Evolutionary conservation across 2,329 filamentous ascomycete species (phyloP).

Genomic region (Aureobasidium sp.): DNA sequence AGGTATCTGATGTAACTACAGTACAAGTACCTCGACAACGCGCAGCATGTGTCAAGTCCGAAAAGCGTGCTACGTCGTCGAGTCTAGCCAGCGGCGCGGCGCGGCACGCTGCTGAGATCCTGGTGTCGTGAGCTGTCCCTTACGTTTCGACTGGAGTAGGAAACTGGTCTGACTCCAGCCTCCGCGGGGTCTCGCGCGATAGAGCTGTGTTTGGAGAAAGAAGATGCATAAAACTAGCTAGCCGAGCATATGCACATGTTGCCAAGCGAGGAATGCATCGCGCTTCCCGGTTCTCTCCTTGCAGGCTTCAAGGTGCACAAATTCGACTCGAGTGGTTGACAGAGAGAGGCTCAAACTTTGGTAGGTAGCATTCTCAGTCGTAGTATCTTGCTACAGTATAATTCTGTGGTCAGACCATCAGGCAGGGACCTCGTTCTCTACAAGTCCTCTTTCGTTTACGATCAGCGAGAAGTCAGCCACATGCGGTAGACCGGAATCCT

Average conservation of each 20-base stretch:
- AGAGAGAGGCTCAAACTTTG: neutral
- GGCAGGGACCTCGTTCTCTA: neutral
- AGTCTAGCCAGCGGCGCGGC: neutral
- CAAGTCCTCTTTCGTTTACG: neutral
- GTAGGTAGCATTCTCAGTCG: neutral
- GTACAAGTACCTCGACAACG: neutral
- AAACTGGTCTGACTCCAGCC: neutral
- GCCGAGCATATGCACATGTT: neutral
- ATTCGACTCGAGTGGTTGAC: neutral
- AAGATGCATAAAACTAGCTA: neutral
- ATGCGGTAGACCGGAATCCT: conserved; percentile 7
- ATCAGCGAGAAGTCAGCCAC: neutral
- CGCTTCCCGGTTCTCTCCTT: neutral
- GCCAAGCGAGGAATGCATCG: neutral
- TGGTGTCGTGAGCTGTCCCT: neutral
- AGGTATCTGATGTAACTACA: conserved; percentile 1
- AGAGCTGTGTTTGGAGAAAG: neutral
- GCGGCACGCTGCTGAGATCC: neutral
- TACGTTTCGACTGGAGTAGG: neutral
- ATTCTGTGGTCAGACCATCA: neutral
- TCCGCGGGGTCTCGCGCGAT: conserved; percentile 4
- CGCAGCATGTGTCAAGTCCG: neutral
- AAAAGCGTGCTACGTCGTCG: neutral
- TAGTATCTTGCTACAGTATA: neutral
- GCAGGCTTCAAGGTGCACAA: neutral